Base-by-base conservation (phyloP, 2,329 filamentous ascomycete species). In the Lasiodiplodia theobromae region DNA sequence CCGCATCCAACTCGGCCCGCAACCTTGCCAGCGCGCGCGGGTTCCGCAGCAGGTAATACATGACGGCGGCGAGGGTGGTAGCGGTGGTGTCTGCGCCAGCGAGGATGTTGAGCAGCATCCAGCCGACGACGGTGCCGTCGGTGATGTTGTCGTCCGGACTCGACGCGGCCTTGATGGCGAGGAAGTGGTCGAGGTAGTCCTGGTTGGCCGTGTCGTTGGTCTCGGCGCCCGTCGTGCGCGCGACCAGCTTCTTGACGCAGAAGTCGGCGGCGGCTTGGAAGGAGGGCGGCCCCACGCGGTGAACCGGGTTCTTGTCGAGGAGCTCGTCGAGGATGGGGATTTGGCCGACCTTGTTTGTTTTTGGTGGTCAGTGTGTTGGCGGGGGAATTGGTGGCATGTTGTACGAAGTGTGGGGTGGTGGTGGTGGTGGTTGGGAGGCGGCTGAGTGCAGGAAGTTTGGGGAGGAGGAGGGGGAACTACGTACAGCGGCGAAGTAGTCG, bases 81-180 rank as follows among this genome's bases (percentile, higher is more conserved):
- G 76, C 76, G 1, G 74, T 79, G 6, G 79, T 82, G 21, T 82
- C 80, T 60, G 72, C 74, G 69, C 77, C 77, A 53, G 74, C 77
- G 4, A 78, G 74, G 68, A 78, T 71, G 49, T 77, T 78, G 56
- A 77, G 71, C 21, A 77, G 74, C 72, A 78, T 73, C 67, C 76
- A 77, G 1, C 74, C 74, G 21, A 78, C 74, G 34, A 77, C 73
- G 54, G 74, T 73, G 18, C 74, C 75, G 65, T 77, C 74, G 16
- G 69, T 71, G n/a, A 78, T 75, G 58, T 21, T 14, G 28, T 23
- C 44, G 3, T 47, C 10, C 11, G 68, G 71, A 63, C 71, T 69
- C 40, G 64, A 66, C 44, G 68, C 69, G 5, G 70, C 53, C 56
- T 73, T 70, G 12, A 71, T 70, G 21, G 68, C 56, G 16, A 74